Base-by-base conservation (phyloP, 2,329 filamentous ascomycete genomes). In the Volutella citrinella region DNA sequence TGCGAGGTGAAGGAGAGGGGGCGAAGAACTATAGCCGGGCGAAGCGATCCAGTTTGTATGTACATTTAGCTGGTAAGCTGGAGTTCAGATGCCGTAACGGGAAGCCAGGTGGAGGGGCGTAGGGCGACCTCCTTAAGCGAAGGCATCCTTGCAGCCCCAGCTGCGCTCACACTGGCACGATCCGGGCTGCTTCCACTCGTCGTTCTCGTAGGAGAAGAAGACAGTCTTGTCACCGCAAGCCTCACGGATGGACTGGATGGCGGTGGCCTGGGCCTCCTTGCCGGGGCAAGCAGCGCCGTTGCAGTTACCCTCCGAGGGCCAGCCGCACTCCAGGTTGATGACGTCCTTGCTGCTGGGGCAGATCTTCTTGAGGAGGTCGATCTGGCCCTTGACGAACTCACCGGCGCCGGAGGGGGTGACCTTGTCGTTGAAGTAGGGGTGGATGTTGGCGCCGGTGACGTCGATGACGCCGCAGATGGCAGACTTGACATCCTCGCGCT, bases 281-380 rank as follows among this genome's bases (percentile, higher is more conserved):
- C 85, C 80, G 36, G 90, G 80, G 51, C 86, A 69, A 38, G 89
- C 89, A 14, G 57, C 57, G 41, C 87, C 87, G 66, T 93, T 91
- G 67, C 77, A 63, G 19, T 62, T 52, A 58, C 90, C 90, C 7
- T 59, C 48, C 34, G 70, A 80, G 46, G 91, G 91, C 89, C 90
- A 97, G 55, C 91, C 91, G 37, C 84, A 86, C 80, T 97, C 91
- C 51, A 94, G 74, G 68, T 91, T 87, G 71, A 87, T 80, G 48
- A 82, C 82, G 22, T 77, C 67, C 71, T 85, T 85, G 59, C 75
- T 76, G 59, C 75, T 76, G 24, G 70, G 60, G 78, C 91, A 97
- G 51, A 87, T 68, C 27, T 63, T 60, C 59, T 79, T 67, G 44
- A 95, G 80, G 46, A 86, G 71, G 28, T 78, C 68, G 46, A 95